Evolutionary conservation across 192 early-diverging fungal genomes (phyloP), one percentile per base, ranked within the genome.

Genomic region (Phycomyces nitens): DNA sequence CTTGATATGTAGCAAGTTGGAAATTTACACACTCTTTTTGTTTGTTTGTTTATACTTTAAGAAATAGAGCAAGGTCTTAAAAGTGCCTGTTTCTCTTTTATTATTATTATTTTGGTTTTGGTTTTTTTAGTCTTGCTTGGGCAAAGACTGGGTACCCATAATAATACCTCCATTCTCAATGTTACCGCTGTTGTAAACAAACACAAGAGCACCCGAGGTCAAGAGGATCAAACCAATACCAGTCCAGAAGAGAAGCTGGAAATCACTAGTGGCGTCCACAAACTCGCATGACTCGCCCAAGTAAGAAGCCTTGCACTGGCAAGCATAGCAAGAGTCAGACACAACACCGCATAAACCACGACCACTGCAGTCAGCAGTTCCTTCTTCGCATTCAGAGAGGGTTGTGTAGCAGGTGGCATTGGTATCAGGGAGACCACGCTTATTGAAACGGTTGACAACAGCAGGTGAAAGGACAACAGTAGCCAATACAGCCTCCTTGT

Each of bases 221-320:
- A 67, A 39, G 7, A 73, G 22, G 39, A 73, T 43, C 27, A 73
- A 58, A 8, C 26, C n/a, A 21, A 73, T 51, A 18, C 60, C 22
- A 26, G 71, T 73, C 71, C 71, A 73, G 49, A 73, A 73, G 12
- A 73, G 44, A 22, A 73, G 57, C n/a, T 73, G 71, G 56, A 73
- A 73, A 26, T 73, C 61, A 23, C 56, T 50, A 2, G 62, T 54
- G 29, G 55, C 43, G 59, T 70, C 61, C 22, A 61, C 47, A 12
- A 58, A 58, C 44, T 70, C 44, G 21, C 68, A 70, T 3, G 62
- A 39, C 20, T 63, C 56, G 21, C 68, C 68, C n/a, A 40, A 63
- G 14, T 49, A 14, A 20, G 50, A 38, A 21, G 65, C 39, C 2
- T 58, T 42, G 20, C 68, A 70, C 7, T 29, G 34, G 53, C 68